These are phyloP conservation scores for Dichotomopilus funicola DNA, from an alignment of 2,329 filamentous ascomycete genomes.

Conservation along the genomic window DNA sequence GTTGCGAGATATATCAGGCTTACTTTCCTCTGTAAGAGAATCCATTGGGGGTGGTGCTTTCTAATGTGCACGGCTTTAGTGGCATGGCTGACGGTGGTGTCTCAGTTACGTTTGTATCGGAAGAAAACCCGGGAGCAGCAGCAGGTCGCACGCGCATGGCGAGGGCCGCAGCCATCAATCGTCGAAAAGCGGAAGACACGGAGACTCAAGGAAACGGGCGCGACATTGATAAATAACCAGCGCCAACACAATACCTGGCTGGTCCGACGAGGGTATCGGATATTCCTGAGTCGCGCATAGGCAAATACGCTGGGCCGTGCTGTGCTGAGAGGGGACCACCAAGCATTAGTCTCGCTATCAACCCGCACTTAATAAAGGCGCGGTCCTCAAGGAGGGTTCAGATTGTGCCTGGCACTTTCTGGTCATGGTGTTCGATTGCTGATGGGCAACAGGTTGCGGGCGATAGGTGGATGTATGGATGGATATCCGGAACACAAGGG, in stretches of 20 bases:
- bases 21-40: conserved; percentile 56
- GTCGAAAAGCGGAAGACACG: conserved; percentile 18
- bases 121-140: conserved; percentile 42
- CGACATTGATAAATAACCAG: conserved; percentile 13
- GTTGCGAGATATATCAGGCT: conserved; percentile 33
- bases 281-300: background rate
- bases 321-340: no score
- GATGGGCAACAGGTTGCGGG: no score
- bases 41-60: conserved; percentile 10
- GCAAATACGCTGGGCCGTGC: background rate
- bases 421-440: no score
- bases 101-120: conserved; percentile 57
- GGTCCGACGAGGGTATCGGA: background rate
- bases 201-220: conserved; percentile 24
- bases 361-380: no score
- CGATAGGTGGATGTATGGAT: no score
- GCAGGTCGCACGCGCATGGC: conserved; percentile 15
- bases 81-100: conserved; percentile 3
- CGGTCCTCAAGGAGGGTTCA: no score
- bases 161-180: conserved; percentile 19
- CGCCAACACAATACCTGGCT: background rate
- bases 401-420: no score
- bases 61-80: background rate
- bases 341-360: no score
- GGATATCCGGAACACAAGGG: no score